Evolutionary conservation across 192 early-diverging fungal genomes (phyloP).

Genomic region (Chytriomyces sp.): DNA sequence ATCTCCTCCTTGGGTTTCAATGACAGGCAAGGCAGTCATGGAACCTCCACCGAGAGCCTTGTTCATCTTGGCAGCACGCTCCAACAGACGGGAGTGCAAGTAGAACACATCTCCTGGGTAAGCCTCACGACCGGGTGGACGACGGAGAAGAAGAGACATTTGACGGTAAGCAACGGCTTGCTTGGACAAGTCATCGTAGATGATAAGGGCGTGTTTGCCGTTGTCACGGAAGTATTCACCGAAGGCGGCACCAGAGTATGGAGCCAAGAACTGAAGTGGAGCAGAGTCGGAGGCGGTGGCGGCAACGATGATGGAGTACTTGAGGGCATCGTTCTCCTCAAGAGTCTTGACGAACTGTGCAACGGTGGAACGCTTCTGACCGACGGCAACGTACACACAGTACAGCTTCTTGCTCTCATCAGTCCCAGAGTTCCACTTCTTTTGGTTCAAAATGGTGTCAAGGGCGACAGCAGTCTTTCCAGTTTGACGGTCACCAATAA

Average conservation of each 20-base stretch:
- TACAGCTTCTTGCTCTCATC: conserved; percentile 99
- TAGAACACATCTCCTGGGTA: conserved; percentile 99
- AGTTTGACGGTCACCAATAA: conserved; percentile 99
- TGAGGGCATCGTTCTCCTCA: conserved; percentile 96
- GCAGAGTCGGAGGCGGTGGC: conserved; percentile 99
- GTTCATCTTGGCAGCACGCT: conserved; percentile 99
- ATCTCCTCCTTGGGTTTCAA: conserved; percentile 99
- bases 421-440: conserved; percentile 94
- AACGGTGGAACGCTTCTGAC: conserved; percentile 99
- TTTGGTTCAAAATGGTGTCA: conserved; percentile 99
- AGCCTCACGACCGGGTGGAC: conserved; percentile 99
- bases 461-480: conserved; percentile 99
- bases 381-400: conserved; percentile 99
- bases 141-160: conserved; percentile 98
- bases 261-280: conserved; percentile 97
- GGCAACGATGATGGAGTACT: conserved; percentile 98
- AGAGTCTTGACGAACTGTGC: conserved; percentile 98
- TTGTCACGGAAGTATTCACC: conserved; percentile 99
- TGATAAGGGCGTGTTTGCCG: conserved; percentile 96
- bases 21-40: conserved; percentile 98
- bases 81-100: conserved; percentile 97
- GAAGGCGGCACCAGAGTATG: conserved; percentile 98
- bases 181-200: conserved; percentile 99
- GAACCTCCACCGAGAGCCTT: conserved; percentile 93
- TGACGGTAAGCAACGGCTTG: conserved; percentile 99